Conservation (phyloP, 192 early-diverging fungal species). For the Backusella liffmaniae region DNA sequence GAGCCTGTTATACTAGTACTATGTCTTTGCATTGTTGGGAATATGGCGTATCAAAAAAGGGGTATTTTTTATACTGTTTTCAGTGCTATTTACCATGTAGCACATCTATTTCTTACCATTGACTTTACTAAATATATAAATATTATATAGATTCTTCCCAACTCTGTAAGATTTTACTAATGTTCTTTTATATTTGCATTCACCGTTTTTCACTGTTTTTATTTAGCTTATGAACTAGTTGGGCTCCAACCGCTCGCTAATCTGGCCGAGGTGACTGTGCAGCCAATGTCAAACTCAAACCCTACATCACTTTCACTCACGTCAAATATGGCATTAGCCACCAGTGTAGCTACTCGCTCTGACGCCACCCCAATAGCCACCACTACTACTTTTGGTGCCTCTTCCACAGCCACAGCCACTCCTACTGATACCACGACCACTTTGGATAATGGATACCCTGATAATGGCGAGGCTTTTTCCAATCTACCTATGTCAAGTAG, state of each 20-base stretch:
- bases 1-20: background rate
- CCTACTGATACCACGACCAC: background rate
- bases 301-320: background rate
- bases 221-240: background rate
- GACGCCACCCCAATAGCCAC: background rate
- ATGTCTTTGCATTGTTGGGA: background rate
- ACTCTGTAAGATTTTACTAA: background rate
- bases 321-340: background rate
- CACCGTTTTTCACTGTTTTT: background rate
- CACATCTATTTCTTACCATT: background rate
- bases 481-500: conserved; percentile 27
- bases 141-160: background rate
- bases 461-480: background rate
- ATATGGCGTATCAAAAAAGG: background rate
- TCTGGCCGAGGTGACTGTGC: background rate
- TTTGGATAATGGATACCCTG: background rate
- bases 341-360: background rate
- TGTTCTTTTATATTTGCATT: background rate
- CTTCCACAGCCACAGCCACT: background rate
- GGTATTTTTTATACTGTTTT: background rate
- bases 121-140: background rate
- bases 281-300: background rate
- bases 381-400: background rate
- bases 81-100: background rate
- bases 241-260: background rate